Evolutionary conservation across 306 rosid species (phyloP), one percentile per base, ranked within the genome.

Genomic region (Clitoria ternatea): DNA sequence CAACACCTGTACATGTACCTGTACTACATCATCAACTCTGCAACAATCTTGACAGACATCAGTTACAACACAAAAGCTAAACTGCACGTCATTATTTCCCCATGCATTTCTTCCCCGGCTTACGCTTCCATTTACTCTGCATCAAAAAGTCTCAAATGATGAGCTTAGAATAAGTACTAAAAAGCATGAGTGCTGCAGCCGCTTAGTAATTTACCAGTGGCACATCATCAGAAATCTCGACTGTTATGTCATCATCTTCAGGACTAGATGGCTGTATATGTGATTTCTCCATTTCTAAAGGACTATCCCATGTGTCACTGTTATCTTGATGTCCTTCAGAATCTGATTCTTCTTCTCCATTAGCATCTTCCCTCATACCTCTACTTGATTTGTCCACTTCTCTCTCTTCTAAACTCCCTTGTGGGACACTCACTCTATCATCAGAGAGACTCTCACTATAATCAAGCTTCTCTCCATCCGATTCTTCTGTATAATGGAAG

Each of bases 61-160:
- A 40, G 37, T 36, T 79, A 20, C n/a, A n/a, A n/a, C n/a, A 7
- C 53, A 27, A 42, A 37, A 36, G 66, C 74, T 40, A 15, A 65
- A 68, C 70, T 48, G 53, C 73, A 84, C 61, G 84, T 23, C 45
- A 29, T 44, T 37, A 62, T 36, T 42, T 66, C 77, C 70, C 70
- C 24, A 85, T 77, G 66, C 74, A 72, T 62, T 71, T 88, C 76
- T 82, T 94, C 57, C 78, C 96, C 3, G 60, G 83, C 62, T 84
- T 81, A 26, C 72, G 74, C 78, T 87, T 95, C 96, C 97, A 95
- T 65, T 80, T 83, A 84, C 84, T 79, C 99, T 95, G 96, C 85
- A 74, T 63, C 69, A 32, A n/a, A 29, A 70, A 79, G 59, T 49
- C 15, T 68, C 55, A 52, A 35, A 30, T 19, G 0, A 60, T 68